Conservation (phyloP, 2,329 filamentous ascomycete species). For the Aspergillus uvarum region DNA sequence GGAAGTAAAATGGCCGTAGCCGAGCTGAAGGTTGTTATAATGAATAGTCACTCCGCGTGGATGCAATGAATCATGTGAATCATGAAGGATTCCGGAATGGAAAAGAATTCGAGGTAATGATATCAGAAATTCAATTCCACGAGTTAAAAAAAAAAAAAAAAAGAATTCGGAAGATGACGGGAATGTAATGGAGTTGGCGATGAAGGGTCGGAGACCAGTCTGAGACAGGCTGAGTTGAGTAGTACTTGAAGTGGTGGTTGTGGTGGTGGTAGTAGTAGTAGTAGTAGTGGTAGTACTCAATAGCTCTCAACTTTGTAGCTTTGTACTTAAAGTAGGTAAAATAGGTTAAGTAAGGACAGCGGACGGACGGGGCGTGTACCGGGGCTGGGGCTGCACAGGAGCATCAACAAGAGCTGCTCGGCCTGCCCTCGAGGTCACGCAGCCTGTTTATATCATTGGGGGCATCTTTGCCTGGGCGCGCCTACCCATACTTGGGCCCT, state of each 20-base stretch:
- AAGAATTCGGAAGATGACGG: not conserved
- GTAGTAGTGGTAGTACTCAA: too few relatives aligned
- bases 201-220: not conserved
- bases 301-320: too few relatives aligned
- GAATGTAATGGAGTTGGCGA: constrained; percentile 9
- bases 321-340: not conserved
- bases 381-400: constrained; percentile 3
- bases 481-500: constrained; percentile 42
- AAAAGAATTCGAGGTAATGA: constrained; percentile 1
- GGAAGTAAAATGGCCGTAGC: not conserved
- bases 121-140: not conserved
- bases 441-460: constrained; percentile 51
- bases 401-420: constrained; percentile 19
- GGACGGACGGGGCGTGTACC: not conserved
- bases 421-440: constrained; percentile 43
- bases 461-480: constrained; percentile 39
- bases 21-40: not conserved
- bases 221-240: too few relatives aligned
- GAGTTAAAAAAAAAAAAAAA: constrained; percentile 11
- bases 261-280: too few relatives aligned
- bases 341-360: not conserved
- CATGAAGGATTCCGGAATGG: not conserved
- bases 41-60: not conserved
- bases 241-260: too few relatives aligned
- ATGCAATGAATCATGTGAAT: not conserved